Percentiles rank a stretch among this genome's conserved stretches.
These are phyloP conservation scores for Diaporthe ilicicola DNA, from an alignment of 2,329 filamentous ascomycete species.

Conservation along the genomic window DNA sequence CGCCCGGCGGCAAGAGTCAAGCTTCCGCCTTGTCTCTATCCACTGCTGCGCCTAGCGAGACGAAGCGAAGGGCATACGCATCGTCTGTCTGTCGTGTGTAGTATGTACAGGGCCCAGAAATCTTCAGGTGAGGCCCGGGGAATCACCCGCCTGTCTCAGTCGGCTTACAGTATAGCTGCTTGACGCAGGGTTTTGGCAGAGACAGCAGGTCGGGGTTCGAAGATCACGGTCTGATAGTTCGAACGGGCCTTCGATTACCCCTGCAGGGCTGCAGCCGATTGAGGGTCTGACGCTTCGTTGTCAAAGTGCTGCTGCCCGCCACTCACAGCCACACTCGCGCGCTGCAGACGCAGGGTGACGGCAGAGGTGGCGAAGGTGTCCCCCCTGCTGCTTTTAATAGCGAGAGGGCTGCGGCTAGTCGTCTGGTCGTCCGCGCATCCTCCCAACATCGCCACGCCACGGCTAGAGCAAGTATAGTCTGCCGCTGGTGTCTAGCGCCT, in stretches of 20 bases:
- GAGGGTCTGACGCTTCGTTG: slow-evolving; percentile 13
- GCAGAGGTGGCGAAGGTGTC: slow-evolving; percentile 23
- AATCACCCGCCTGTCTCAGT: background rate
- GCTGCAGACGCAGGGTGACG: slow-evolving; percentile 16
- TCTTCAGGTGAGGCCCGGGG: background rate
- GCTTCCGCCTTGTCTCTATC: slow-evolving; percentile 15
- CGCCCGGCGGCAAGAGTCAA: background rate
- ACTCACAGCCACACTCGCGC: slow-evolving; percentile 20
- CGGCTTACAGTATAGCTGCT: background rate
- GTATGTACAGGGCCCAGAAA: background rate
- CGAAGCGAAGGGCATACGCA: background rate
- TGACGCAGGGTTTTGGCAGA: background rate
- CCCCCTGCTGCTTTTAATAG: slow-evolving; percentile 24
- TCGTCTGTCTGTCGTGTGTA: background rate
- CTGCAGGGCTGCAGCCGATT: background rate
- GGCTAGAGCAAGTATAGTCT: background rate
- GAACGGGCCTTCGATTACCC: background rate
- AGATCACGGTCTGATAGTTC: slow-evolving; percentile 1
- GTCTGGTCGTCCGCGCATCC: background rate
- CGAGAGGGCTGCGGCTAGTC: slow-evolving; percentile 11
- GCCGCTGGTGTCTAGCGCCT: slow-evolving; percentile 10
- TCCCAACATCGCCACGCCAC: slow-evolving; percentile 9
- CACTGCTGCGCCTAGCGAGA: background rate
- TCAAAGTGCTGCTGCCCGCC: slow-evolving; percentile 11
- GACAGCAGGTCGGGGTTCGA: slow-evolving; percentile 10